phyloP scores from a whole-genome alignment of 169 alveolate species.

The Eimeria praecox region DNA sequence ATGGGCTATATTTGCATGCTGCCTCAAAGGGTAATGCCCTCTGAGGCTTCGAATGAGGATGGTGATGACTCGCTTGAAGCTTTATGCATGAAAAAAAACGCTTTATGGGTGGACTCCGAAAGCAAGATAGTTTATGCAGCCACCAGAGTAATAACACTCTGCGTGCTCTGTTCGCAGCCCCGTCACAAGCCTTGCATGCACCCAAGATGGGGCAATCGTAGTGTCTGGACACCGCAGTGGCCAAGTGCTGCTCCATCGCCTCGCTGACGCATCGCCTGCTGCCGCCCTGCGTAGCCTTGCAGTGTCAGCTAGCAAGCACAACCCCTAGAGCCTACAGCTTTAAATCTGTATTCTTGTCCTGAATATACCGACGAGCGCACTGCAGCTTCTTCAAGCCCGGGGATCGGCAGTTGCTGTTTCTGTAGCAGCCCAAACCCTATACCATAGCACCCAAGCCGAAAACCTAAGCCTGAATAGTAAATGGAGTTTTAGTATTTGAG shows the following conservation, averaged over 20 bases:
- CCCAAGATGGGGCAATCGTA: conserved; percentile 27
- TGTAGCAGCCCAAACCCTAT: too few species aligned
- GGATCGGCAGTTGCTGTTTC: too few species aligned
- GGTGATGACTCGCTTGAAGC: background rate
- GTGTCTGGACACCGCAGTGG: conserved; percentile 57
- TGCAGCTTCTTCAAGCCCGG: too few species aligned
- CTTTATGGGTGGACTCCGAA: background rate
- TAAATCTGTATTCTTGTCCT: too few species aligned
- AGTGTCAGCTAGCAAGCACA: background rate
- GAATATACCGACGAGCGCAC: too few species aligned
- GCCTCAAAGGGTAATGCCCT: background rate
- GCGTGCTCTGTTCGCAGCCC: conserved; percentile 20
- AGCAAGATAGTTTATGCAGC: background rate
- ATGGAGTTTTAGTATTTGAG: background rate
- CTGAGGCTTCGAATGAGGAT: background rate
- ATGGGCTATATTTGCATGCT: background rate
- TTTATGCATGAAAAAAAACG: background rate
- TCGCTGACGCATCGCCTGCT: background rate
- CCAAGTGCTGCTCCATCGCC: background rate
- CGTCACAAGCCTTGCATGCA: conserved; percentile 46
- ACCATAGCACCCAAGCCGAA: too few species aligned
- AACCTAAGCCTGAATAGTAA: background rate
- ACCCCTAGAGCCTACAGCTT: background rate
- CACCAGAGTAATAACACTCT: background rate
- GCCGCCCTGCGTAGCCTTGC: background rate